Base-by-base conservation (phyloP, 306 rosid species). In the Vigna hirtella region DNA sequence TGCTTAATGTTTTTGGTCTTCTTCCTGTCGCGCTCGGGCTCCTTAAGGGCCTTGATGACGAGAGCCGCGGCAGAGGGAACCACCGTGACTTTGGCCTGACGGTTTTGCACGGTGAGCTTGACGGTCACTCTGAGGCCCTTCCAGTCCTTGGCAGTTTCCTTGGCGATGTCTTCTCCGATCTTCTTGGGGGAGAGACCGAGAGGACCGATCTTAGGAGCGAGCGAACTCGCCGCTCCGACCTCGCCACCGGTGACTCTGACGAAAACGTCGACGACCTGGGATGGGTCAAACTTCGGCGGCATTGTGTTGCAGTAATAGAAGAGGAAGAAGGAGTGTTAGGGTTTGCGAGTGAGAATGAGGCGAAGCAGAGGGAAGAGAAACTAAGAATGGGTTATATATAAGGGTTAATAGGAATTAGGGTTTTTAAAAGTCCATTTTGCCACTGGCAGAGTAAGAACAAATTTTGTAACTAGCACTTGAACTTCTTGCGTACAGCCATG, bases 1-100 rank as follows among this genome's bases (percentile, higher is more conserved):
- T 93, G 98, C 81, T 93, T 93, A 11, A 93, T 93, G 48, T 91
- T 91, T 73, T 93, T 93, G 0, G 85, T 82, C 85, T 93, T 91
- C 88, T 93, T 93, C 7, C 98, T 66, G 82, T 93, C 98, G 0
- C 98, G 87, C 43, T 93, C 98, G 0, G 98, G 98, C 77, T 93
- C 97, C 77, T 93, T 93, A 17, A 93, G 82, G 0, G 98, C 83
- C 86, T 93, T 93, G 83, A 93, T 93, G 45, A 93, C 98, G 0
- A 93, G 89, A 1, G 98, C 98, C 0, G 98, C 98, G 4, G 98
- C 98, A 0, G 98, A 93, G 0, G 98, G 98, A 9, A 93, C 98
- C 6, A 93, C 98, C 0, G 96, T 52, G 7, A 93, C 97, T 82
- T 94, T 91, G 0, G 98, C 98, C 85, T 91, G 96, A 59, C 98